Conservation (phyloP, 495 filamentous ascomycete genomes). For the Neurospora discreta region DNA sequence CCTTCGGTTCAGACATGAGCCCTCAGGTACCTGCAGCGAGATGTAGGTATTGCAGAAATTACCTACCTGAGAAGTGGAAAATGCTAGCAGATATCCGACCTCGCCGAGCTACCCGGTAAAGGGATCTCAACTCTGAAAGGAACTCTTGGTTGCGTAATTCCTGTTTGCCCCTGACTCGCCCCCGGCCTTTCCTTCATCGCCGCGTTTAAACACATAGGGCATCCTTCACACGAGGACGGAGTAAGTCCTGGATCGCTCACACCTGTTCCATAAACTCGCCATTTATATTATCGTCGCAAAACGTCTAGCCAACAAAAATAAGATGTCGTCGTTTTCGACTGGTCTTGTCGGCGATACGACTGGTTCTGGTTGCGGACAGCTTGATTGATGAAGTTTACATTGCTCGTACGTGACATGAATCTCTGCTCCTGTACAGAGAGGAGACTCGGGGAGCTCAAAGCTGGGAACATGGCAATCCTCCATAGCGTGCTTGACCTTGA, state of each 20-base stretch:
- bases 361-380: background rate
- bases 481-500: background rate
- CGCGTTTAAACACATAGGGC: background rate
- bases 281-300: conserved; percentile 10
- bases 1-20: background rate
- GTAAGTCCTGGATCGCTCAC: background rate
- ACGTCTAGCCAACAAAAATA: conserved; percentile 7
- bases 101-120: background rate
- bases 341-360: background rate
- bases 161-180: background rate
- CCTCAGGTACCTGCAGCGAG: background rate
- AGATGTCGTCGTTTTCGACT: background rate
- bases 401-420: background rate
- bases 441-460: background rate
- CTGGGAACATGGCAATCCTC: background rate
- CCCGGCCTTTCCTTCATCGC: background rate
- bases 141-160: background rate
- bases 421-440: background rate
- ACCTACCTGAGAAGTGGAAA: background rate
- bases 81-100: background rate
- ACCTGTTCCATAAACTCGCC: conserved; percentile 1
- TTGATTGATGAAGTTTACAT: background rate
- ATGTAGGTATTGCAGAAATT: background rate
- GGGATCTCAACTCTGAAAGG: background rate
- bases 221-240: background rate